Percentiles rank a stretch among this genome's conserved stretches.
Conservation (phyloP, 2,329 filamentous ascomycete species). For the Epichloe typhina region DNA sequence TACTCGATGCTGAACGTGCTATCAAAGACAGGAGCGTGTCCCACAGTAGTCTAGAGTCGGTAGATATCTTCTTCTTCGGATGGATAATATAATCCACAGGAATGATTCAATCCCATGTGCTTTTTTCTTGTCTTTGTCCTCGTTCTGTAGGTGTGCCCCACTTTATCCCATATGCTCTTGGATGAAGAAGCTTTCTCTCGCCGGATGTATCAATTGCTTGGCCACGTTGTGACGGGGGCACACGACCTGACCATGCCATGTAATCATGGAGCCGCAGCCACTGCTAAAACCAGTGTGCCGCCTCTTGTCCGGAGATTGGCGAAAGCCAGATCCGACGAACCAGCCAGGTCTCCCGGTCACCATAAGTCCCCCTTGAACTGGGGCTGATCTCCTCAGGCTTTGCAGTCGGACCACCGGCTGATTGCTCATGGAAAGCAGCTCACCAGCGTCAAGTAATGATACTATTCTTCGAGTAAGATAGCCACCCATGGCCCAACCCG, state of each 20-base stretch:
- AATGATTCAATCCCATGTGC: neutral
- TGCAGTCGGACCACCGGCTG: neutral
- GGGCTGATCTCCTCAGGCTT: neutral
- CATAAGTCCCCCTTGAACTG: neutral
- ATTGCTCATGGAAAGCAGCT: neutral
- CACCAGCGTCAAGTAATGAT: neutral
- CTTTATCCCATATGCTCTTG: conserved; percentile 1
- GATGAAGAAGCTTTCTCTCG: neutral
- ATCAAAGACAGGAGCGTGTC: conserved; percentile 26
- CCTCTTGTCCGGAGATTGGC: neutral
- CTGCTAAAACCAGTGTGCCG: neutral
- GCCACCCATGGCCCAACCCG: neutral
- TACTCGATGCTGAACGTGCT: conserved; percentile 29
- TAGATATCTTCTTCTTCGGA: conserved; percentile 17
- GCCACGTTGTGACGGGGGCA: neutral
- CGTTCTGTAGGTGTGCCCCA: neutral
- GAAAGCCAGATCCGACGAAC: neutral
- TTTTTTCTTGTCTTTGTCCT: neutral
- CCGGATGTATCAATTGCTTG: neutral
- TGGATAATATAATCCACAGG: conserved; percentile 4
- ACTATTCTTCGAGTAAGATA: neutral
- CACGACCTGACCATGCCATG: neutral
- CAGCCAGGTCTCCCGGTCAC: neutral
- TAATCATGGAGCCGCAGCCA: neutral
- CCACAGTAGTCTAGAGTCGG: conserved; percentile 18